Base-by-base conservation (phyloP, 164 flowering plant genomes). In the Liquidambar formosana region DNA sequence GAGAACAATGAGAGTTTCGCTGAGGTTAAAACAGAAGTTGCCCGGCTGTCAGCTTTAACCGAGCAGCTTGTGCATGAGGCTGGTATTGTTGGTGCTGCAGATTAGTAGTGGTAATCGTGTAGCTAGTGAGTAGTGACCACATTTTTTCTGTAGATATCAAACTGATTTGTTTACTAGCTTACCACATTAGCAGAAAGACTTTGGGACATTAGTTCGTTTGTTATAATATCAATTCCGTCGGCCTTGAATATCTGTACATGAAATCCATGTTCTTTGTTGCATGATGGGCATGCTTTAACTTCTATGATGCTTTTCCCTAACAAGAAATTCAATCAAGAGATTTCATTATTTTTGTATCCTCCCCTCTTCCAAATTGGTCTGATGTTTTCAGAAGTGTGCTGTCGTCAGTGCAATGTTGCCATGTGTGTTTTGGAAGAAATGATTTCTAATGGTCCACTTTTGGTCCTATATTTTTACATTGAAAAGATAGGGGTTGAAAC, bases 21-120 rank as follows among this genome's bases (percentile, higher is more conserved):
- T 2, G 82, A 80, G 75, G 85, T 85, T 0, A 70, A 73, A 59
- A 23, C 68, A 0, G 87, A 82, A 76, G 77, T 89, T 64, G 71
- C 76, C 5, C 80, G 81, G 57, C 85, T 91, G 47, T 87, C 88
- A 12, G 75, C 82, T 74, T 74, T 93, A 74, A 84, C 89, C 0
- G 88, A 93, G 46, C 73, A 79, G 69, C 83, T 89, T 51, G 78
- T 89, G 61, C 77, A 71, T 57, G 92, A 86, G 56, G 95, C 95
- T 22, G 88, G 89, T 27, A 81, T 89, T 76, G 19, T 33, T 64
- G 66, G 41, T 67, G 58, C 41, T 61, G 48, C 73, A 23, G 67
- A 68, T 9, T 58, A 66, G 44, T 27, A 61, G 51, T 27, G 38
- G 59, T 70, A 23, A 65, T n/a, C 14, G 22, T n/a, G 15, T 38